Evolutionary conservation across 108 stramenopile genomes (phyloP).

Genomic region (Cylindrotheca fusiformis): DNA sequence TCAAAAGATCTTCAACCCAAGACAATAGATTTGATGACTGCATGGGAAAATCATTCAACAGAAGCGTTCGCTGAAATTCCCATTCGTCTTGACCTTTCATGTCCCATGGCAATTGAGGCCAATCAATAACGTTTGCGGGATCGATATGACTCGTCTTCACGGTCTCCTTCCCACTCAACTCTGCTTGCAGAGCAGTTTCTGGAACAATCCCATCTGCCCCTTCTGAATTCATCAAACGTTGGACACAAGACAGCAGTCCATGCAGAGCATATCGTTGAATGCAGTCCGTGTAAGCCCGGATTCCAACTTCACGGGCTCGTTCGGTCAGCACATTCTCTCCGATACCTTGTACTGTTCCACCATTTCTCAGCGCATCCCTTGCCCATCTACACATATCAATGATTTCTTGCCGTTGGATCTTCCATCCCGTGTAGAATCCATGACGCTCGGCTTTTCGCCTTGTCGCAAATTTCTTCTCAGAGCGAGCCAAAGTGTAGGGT

Average conservation of each 20-base stretch:
- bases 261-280: slow-evolving; percentile 74
- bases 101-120: slow-evolving; percentile 78
- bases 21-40: slow-evolving; percentile 11
- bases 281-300: slow-evolving; percentile 71
- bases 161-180: background rate
- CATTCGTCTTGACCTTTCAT: slow-evolving; percentile 36
- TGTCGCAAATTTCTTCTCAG: slow-evolving; percentile 79
- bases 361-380: slow-evolving; percentile 32
- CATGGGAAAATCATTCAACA: slow-evolving; percentile 54
- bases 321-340: slow-evolving; percentile 63
- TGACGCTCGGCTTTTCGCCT: slow-evolving; percentile 73
- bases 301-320: slow-evolving; percentile 53
- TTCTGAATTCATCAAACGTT: slow-evolving; percentile 1
- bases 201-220: background rate
- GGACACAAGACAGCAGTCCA: slow-evolving; percentile 45
- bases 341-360: slow-evolving; percentile 42
- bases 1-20: slow-evolving; percentile 29
- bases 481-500: slow-evolving; percentile 83
- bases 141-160: background rate
- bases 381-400: slow-evolving; percentile 65
- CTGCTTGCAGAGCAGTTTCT: background rate
- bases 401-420: slow-evolving; percentile 58
- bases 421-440: slow-evolving; percentile 76
- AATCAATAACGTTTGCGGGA: slow-evolving; percentile 17
- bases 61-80: slow-evolving; percentile 52